Conservation (phyloP, 2,329 filamentous ascomycete species). For the Neonectria ditissima region DNA sequence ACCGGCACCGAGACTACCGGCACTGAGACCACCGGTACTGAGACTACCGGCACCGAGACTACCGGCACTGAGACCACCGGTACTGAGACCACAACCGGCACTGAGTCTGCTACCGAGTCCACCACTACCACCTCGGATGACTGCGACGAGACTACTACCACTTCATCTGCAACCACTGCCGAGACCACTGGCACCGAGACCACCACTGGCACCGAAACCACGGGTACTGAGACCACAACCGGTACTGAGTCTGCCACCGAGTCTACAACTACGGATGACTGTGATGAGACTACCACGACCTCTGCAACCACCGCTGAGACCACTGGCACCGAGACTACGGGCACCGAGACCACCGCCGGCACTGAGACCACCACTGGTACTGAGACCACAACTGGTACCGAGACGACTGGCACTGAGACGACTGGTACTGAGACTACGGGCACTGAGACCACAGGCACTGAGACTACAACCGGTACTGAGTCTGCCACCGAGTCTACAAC, state of each 20-base stretch:
- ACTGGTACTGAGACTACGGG: slow-evolving; percentile 13
- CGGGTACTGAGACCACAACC: not conserved
- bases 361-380: slow-evolving; percentile 11
- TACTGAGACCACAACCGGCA: slow-evolving; percentile 6
- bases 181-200: not conserved
- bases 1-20: slow-evolving; percentile 14
- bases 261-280: slow-evolving; percentile 1
- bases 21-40: slow-evolving; percentile 20
- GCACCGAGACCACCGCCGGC: no score
- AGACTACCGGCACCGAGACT: slow-evolving; percentile 19
- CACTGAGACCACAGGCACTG: slow-evolving; percentile 12
- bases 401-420: slow-evolving; percentile 16
- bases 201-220: not conserved
- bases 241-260: not conserved
- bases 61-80: slow-evolving; percentile 22
- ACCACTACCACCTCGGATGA: slow-evolving; percentile 11
- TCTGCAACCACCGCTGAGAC: slow-evolving; percentile 8
- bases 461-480: slow-evolving; percentile 2
- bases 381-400: slow-evolving; percentile 14
- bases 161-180: not conserved
- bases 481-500: slow-evolving; percentile 1
- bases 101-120: slow-evolving; percentile 3
- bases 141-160: not conserved
- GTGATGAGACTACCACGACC: not conserved
- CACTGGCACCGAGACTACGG: slow-evolving; percentile 16